Base-by-base conservation (phyloP, 768 basidiomycete genomes). In the Pulveroboletus sp. region DNA sequence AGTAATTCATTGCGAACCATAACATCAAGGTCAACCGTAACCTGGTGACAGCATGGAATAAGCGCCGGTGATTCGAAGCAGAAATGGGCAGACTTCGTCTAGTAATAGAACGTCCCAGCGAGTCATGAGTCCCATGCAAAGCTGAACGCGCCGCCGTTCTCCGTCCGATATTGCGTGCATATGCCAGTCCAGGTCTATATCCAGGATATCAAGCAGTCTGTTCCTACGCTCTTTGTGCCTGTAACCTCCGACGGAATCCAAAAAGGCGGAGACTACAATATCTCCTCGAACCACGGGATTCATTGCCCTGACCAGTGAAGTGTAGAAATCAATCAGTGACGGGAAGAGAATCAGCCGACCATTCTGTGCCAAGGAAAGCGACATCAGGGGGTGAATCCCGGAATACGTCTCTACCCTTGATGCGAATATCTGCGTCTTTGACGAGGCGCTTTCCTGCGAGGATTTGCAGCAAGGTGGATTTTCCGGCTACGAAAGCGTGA, bases 191-290 rank as follows among this genome's bases (percentile, higher is more conserved):
- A 97, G 72, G 70, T 99, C 96, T 50, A 99, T 81, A 64, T 98
- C 94, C 38, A 98, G 73, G 52, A 99, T 88, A 68, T 93, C 86
- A 47, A 99, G 82, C 4, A 99, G 77, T 7, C 62, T 70, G 66
- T 99, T 91, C 37, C 95, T 76, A 28, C 93, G 78, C 58, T 84
- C 86, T 66, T 95, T 95, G 71, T 97, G 80, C 46, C 93, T 77
- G 66, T 96, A 97, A 0, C 96, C 96, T 13, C 96, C 96, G 5
- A 99, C 91, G 15, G 92, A 94, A 66, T 99, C 91, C n/a, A 99
- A 74, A 69, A 99, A 99, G 42, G 82, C 76, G n/a, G 89, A 83
- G 4, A 99, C 96, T 30, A 84, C 74, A 54, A 98, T 94, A 67
- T 98, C 96, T 8, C 88, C 76, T 30, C 94, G 80, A 11, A 98